phyloP scores from a whole-genome alignment of 2,329 filamentous ascomycete genomes.

The Sclerotinia spermophila region DNA sequence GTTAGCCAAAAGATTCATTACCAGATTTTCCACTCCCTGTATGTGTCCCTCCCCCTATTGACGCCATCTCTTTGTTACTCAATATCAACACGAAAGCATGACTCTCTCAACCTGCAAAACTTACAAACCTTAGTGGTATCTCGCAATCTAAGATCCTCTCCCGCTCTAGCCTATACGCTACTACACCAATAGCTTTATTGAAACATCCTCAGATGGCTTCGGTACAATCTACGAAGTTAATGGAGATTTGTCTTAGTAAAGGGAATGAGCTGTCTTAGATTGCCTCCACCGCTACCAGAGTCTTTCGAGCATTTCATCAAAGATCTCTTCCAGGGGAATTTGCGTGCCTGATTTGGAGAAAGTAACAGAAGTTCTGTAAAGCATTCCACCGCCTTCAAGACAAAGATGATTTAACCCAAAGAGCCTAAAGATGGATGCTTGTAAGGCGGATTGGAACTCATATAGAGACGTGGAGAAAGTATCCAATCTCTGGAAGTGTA shows the following conservation, averaged over 20 bases:
- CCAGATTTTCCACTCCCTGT: neutral
- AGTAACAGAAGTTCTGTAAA: neutral
- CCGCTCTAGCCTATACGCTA: neutral
- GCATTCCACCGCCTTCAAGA: neutral
- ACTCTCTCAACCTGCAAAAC: neutral
- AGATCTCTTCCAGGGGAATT: neutral
- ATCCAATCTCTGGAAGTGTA: neutral
- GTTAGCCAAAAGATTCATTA: neutral
- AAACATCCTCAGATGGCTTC: neutral
- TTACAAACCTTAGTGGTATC: neutral
- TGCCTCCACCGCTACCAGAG: neutral
- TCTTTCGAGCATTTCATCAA: neutral
- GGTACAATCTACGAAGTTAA: neutral
- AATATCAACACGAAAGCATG: neutral
- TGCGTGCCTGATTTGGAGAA: neutral
- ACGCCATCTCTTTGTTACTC: neutral
- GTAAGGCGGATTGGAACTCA: neutral
- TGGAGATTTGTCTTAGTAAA: neutral
- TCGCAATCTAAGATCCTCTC: neutral
- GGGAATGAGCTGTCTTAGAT: neutral
- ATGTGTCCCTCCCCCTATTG: neutral
- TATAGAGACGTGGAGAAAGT: neutral
- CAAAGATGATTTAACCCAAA: neutral
- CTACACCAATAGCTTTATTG: neutral
- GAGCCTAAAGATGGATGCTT: neutral